Conservation (phyloP, 192 early-diverging fungal species). For the Gorgonomyces haynaldii region DNA sequence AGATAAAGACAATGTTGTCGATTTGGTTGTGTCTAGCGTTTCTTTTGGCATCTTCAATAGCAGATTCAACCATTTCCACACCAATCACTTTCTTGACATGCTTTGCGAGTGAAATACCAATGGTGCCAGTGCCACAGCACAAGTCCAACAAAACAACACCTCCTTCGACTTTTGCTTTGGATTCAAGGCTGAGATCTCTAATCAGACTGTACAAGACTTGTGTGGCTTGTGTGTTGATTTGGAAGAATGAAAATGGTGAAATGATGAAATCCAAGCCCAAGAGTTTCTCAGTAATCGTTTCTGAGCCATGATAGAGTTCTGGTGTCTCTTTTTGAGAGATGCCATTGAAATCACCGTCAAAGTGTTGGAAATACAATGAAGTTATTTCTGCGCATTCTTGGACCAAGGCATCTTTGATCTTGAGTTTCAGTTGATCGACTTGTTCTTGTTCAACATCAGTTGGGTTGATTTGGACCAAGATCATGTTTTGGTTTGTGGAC, state of each 20-base stretch:
- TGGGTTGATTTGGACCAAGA: slow-evolving; percentile 52
- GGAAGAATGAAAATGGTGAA: slow-evolving; percentile 67
- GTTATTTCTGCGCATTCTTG: not conserved
- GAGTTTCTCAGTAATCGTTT: slow-evolving; percentile 51
- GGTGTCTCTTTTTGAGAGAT: slow-evolving; percentile 33
- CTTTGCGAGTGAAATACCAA: slow-evolving; percentile 62
- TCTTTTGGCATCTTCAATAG: slow-evolving; percentile 59
- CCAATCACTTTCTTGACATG: slow-evolving; percentile 59
- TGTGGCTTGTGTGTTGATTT: slow-evolving; percentile 62
- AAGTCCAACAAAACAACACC: slow-evolving; percentile 51
- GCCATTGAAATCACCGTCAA: slow-evolving; percentile 49
- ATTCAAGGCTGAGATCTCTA: slow-evolving; percentile 13
- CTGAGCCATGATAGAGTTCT: slow-evolving; percentile 37
- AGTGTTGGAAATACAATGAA: slow-evolving; percentile 33
- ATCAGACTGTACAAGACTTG: slow-evolving; percentile 50
- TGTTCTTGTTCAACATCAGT: slow-evolving; percentile 21
- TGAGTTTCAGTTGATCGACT: slow-evolving; percentile 19
- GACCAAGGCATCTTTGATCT: not conserved
- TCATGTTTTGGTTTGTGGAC: slow-evolving; percentile 48
- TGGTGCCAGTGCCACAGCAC: slow-evolving; percentile 79
- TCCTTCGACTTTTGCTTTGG: slow-evolving; percentile 3
- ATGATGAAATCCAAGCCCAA: slow-evolving; percentile 54
- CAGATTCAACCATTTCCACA: slow-evolving; percentile 53
- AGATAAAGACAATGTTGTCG: slow-evolving; percentile 46
- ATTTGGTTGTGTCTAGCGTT: slow-evolving; percentile 49